Evolutionary conservation across 257 asterid genomes (phyloP).

Genomic region (Oldenlandia corymbosa): DNA sequence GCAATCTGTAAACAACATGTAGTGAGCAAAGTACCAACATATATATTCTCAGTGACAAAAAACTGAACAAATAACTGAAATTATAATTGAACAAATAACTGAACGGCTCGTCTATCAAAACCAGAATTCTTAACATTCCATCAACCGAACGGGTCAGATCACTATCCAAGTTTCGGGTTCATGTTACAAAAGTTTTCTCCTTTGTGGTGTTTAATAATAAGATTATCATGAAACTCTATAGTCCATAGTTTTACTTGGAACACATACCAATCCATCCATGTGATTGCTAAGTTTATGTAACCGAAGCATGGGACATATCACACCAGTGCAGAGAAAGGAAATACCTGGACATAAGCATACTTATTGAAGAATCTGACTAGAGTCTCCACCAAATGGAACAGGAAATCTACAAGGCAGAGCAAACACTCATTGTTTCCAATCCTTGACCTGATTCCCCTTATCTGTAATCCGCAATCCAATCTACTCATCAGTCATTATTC

Average conservation of each 20-base stretch:
- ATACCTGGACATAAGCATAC: conserved; percentile 97
- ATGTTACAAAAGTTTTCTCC: too few relatives aligned
- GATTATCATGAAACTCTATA: background rate
- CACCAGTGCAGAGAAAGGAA: background rate
- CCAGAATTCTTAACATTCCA: too few relatives aligned
- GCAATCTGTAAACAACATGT: conserved; percentile 57
- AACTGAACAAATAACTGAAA: background rate
- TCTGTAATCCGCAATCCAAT: conserved; percentile 41
- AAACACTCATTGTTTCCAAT: conserved; percentile 93
- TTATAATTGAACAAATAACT: too few relatives aligned
- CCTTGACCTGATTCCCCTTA: conserved; percentile 94
- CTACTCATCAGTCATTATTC: conserved; percentile 15
- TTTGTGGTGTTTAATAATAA: too few relatives aligned
- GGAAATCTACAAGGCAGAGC: conserved; percentile 90
- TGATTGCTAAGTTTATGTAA: background rate
- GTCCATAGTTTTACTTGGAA: background rate
- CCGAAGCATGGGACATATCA: background rate
- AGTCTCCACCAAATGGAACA: conserved; percentile 90
- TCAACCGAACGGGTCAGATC: too few relatives aligned
- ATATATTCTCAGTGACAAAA: background rate
- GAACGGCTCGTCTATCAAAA: too few relatives aligned
- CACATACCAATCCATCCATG: background rate
- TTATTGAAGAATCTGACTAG: conserved; percentile 95
- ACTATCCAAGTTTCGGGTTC: too few relatives aligned
- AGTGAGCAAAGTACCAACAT: background rate